Percentiles rank a stretch among this genome's conserved stretches.
These are phyloP conservation scores for Zasmidium citrigriseum DNA, from an alignment of 2,329 filamentous ascomycete genomes.

Conservation along the genomic window DNA sequence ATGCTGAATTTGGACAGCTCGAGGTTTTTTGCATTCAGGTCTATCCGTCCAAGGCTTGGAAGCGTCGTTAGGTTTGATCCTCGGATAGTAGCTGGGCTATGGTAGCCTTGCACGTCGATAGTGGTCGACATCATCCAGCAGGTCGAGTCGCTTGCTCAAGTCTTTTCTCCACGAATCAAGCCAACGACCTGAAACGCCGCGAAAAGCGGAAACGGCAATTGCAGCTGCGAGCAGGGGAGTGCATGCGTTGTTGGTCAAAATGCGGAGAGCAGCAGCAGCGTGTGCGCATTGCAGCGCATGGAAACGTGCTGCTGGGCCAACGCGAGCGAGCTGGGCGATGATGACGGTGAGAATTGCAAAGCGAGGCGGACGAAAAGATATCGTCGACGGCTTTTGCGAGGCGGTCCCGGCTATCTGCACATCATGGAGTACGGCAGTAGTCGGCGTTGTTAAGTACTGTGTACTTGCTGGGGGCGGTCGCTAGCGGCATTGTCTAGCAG, in stretches of 20 bases:
- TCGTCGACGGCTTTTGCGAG: slow-evolving; percentile 3
- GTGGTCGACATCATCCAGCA: no score
- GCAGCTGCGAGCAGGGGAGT: slow-evolving; percentile 4
- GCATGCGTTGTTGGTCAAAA: not conserved
- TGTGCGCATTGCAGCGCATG: not conserved
- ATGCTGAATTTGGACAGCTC: no score
- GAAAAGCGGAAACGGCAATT: slow-evolving; percentile 5
- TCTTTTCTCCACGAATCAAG: not conserved
- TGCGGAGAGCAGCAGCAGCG: not conserved
- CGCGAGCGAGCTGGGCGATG: not conserved
- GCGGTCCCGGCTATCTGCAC: slow-evolving; percentile 1
- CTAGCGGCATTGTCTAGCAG: slow-evolving; percentile 1
- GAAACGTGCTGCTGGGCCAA: not conserved
- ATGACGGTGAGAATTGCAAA: no score
- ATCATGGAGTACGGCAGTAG: slow-evolving; percentile 10
- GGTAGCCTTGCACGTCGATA: no score
- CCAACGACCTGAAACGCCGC: slow-evolving; percentile 6
- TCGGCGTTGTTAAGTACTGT: not conserved
- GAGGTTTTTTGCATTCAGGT: no score
- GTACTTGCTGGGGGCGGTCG: slow-evolving; percentile 1
- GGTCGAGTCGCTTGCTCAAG: not conserved
- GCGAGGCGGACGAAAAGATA: not conserved
- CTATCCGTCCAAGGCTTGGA: no score
- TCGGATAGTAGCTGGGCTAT: no score
- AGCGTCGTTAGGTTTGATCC: no score